A percentile compares a stretch with the other conserved stretches of the same genome.
Evolutionary conservation across 2,329 filamentous ascomycete species (phyloP).

Genomic region (Alternaria conjuncta): DNA sequence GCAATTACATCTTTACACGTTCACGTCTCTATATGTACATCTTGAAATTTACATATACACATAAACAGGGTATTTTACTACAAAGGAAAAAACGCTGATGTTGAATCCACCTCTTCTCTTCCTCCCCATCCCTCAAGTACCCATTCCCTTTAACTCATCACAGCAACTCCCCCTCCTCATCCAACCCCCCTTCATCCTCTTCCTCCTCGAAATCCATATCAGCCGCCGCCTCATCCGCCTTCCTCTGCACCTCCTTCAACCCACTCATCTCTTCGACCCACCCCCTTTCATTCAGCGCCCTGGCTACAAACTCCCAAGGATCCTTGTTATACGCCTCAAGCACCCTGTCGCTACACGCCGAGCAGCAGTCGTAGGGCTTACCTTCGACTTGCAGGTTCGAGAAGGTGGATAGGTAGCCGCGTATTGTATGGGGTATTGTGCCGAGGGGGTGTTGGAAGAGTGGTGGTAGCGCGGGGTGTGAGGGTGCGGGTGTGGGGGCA

Average conservation of each 20-base stretch:
- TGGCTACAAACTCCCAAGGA: slow-evolving; percentile 79
- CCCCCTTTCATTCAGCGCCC: slow-evolving; percentile 74
- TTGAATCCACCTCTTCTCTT: neutral
- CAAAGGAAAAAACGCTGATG: neutral
- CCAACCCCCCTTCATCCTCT: slow-evolving; percentile 54
- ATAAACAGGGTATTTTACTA: neutral
- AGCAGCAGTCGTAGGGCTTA: slow-evolving; percentile 79
- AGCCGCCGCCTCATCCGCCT: slow-evolving; percentile 54
- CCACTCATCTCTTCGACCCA: slow-evolving; percentile 80
- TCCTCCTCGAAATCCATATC: slow-evolving; percentile 65
- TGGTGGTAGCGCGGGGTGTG: slow-evolving; percentile 38
- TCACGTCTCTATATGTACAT: neutral
- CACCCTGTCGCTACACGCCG: slow-evolving; percentile 76
- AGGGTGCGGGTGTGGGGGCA: slow-evolving; percentile 7
- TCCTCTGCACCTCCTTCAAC: slow-evolving; percentile 62
- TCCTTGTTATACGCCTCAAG: slow-evolving; percentile 70
- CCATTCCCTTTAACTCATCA: too few species aligned
- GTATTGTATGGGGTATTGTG: slow-evolving; percentile 79
- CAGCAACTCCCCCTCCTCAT: slow-evolving; percentile 63
- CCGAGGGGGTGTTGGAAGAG: slow-evolving; percentile 67
- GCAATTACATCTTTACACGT: neutral
- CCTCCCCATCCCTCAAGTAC: too few species aligned
- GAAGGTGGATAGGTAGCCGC: slow-evolving; percentile 77
- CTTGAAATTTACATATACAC: neutral
- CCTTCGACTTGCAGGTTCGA: slow-evolving; percentile 76